These are phyloP conservation scores for Backusella liffmaniae DNA, from an alignment of 192 early-diverging fungal species.

Conservation along the genomic window DNA sequence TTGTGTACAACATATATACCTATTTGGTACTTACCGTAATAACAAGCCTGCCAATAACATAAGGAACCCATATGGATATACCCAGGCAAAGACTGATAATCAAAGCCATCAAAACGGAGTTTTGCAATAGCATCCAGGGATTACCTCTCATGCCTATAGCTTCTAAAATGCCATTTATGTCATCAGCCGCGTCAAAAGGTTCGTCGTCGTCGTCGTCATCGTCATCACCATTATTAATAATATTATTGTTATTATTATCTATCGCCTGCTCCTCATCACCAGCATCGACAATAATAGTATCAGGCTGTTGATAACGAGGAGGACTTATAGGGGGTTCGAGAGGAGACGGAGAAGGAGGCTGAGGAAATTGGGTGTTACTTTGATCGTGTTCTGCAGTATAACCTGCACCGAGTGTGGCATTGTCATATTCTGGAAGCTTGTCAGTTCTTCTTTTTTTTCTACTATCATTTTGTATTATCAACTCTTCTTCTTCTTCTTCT, in stretches of 20 bases:
- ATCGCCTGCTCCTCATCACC: neutral
- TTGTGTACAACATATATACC: neutral
- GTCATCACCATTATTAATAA: neutral
- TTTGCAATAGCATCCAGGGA: constrained; percentile 70
- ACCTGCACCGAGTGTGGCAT: neutral
- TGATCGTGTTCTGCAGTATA: neutral
- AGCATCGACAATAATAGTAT: neutral
- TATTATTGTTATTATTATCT: neutral
- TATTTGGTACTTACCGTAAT: constrained; percentile 37
- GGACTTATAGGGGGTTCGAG: neutral
- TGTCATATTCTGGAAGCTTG: neutral
- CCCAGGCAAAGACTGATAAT: constrained; percentile 71
- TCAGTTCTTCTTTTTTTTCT: neutral
- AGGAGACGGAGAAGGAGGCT: neutral
- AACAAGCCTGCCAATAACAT: constrained; percentile 55
- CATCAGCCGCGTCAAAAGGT: constrained; percentile 58
- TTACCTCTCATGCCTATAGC: constrained; percentile 89
- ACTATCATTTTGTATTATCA: neutral
- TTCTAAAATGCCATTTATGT: constrained; percentile 76
- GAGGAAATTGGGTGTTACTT: neutral
- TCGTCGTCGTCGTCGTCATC: constrained; percentile 40
- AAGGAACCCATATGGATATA: constrained; percentile 77
- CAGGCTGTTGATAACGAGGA: neutral
- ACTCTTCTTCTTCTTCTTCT: neutral
- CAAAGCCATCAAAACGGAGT: constrained; percentile 76